Conservation (phyloP, 495 filamentous ascomycete species). For the Lasiosphaeris hirsuta region DNA sequence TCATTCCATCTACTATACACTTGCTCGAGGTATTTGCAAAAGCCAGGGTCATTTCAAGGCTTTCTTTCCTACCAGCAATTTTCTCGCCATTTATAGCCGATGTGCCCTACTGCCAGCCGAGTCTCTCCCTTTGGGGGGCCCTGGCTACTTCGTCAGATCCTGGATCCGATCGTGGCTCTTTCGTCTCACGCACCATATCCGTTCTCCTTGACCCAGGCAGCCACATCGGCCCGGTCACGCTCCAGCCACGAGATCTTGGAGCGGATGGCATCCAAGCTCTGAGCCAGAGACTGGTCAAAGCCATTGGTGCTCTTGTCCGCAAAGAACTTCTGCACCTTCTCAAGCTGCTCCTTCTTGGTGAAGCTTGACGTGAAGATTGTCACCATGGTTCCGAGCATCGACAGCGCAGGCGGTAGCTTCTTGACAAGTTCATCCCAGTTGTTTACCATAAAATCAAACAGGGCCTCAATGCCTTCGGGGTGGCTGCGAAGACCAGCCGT, state of each 20-base stretch:
- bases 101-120: not conserved
- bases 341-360: slow-evolving; percentile 68
- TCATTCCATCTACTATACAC: no score
- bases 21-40: no score
- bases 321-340: slow-evolving; percentile 79
- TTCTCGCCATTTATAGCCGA: slow-evolving; percentile 8
- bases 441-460: slow-evolving; percentile 78
- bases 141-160: slow-evolving; percentile 21
- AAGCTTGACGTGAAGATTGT: slow-evolving; percentile 81
- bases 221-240: slow-evolving; percentile 55
- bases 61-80: no score
- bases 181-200: slow-evolving; percentile 28
- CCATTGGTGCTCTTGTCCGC: slow-evolving; percentile 73
- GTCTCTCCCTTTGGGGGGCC: not conserved
- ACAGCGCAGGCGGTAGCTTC: slow-evolving; percentile 74
- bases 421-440: slow-evolving; percentile 82
- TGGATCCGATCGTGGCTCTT: not conserved
- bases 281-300: slow-evolving; percentile 58
- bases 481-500: slow-evolving; percentile 75
- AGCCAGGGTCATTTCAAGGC: no score
- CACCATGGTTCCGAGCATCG: slow-evolving; percentile 83
- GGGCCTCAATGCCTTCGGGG: slow-evolving; percentile 69
- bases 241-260: slow-evolving; percentile 59
- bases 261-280: slow-evolving; percentile 58
- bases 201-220: slow-evolving; percentile 46